phyloP scores from a whole-genome alignment of 1,284 basidiomycete genomes.

The Mycena sp. region DNA sequence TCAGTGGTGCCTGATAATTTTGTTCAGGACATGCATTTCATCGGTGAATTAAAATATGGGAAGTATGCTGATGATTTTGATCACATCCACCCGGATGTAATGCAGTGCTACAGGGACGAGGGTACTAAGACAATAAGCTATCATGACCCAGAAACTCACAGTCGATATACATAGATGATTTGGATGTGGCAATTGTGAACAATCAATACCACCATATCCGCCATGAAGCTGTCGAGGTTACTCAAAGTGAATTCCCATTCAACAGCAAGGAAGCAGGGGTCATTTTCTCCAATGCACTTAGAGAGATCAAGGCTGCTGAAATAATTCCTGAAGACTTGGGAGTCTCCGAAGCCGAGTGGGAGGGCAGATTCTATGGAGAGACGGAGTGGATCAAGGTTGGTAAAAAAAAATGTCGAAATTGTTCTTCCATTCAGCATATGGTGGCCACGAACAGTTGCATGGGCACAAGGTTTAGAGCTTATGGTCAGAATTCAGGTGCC shows the following conservation, averaged over 20 bases:
- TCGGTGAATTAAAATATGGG: conserved; percentile 8
- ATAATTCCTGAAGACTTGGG: background rate
- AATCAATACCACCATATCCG: background rate
- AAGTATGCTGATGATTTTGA: conserved; percentile 9
- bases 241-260: background rate
- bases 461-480: too few species aligned
- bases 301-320: background rate
- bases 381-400: background rate
- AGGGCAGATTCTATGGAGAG: background rate
- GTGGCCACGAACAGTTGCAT: conserved; percentile 8
- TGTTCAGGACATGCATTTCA: conserved; percentile 8
- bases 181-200: background rate
- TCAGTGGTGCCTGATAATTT: background rate
- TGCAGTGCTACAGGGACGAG: background rate
- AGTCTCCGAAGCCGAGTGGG: background rate
- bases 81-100: background rate
- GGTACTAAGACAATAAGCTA: too few species aligned
- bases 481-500: too few species aligned
- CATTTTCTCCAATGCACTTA: background rate
- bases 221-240: background rate
- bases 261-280: background rate
- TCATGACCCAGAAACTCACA: too few species aligned
- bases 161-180: too few species aligned
- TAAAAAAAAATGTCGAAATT: background rate
- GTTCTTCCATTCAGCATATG: conserved; percentile 1